These are phyloP conservation scores for Hymenoscyphus occultus DNA, from an alignment of 2,329 filamentous ascomycete genomes.

Conservation along the genomic window DNA sequence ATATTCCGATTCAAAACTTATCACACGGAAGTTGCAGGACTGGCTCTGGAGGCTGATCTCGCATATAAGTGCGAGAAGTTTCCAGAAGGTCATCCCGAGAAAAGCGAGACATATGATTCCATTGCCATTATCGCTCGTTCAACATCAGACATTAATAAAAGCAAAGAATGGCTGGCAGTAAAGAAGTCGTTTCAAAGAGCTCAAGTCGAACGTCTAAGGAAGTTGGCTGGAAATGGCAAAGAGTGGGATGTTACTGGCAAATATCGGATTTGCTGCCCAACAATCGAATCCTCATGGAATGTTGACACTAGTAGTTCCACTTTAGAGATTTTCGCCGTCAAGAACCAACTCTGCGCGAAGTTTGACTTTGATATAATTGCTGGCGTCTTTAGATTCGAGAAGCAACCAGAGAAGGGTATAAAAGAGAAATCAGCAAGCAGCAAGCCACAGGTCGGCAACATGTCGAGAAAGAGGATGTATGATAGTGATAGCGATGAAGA, in stretches of 20 bases:
- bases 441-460: not conserved
- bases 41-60: not conserved
- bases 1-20: not conserved
- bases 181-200: not conserved
- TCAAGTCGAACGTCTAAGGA: not conserved
- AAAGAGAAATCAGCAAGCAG: not conserved
- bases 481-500: not conserved
- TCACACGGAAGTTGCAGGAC: not conserved
- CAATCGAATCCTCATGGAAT: too few relatives aligned
- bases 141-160: not conserved
- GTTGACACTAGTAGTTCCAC: not conserved
- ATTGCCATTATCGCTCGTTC: not conserved
- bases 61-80: not conserved
- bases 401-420: not conserved
- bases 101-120: not conserved
- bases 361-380: not conserved
- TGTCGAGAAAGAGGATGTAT: not conserved
- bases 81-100: not conserved
- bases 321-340: not conserved
- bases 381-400: not conserved
- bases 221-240: not conserved
- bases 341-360: not conserved
- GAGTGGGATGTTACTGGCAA: not conserved
- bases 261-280: not conserved
- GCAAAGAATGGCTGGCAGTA: not conserved